phyloP scores from a whole-genome alignment of 331 rosid genomes.

The Telfairia occidentalis region DNA sequence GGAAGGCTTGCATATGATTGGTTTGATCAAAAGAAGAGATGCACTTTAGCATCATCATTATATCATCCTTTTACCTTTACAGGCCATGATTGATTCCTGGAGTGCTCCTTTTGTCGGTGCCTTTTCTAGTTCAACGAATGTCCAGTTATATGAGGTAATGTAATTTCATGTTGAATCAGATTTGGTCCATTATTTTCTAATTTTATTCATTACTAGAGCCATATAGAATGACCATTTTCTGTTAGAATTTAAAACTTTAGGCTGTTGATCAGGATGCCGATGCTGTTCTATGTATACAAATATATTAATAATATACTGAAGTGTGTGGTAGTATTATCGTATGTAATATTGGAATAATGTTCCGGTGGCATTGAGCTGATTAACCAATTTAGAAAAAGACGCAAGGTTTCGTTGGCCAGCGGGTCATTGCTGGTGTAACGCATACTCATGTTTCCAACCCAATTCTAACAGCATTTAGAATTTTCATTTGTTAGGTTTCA shows the following conservation, averaged over 20 bases:
- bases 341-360: neutral
- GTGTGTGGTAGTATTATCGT: neutral
- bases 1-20: neutral
- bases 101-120: conserved; percentile 45
- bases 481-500: conserved; percentile 39
- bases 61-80: conserved; percentile 20
- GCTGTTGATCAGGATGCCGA: neutral
- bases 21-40: neutral
- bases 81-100: conserved; percentile 83
- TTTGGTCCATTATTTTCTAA: neutral
- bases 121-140: conserved; percentile 39
- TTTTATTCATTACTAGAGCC: neutral
- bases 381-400: neutral
- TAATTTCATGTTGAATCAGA: neutral
- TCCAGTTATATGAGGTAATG: conserved; percentile 51
- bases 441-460: neutral
- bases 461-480: neutral
- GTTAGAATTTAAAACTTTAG: neutral
- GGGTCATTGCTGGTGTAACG: neutral
- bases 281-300: neutral
- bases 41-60: neutral
- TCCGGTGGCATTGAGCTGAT: neutral
- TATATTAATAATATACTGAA: neutral
- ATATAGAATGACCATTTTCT: neutral
- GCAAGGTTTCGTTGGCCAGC: neutral